Evolutionary conservation across 371 early-diverging fungal species (phyloP).

Genomic region (Scutellospora calospora): DNA sequence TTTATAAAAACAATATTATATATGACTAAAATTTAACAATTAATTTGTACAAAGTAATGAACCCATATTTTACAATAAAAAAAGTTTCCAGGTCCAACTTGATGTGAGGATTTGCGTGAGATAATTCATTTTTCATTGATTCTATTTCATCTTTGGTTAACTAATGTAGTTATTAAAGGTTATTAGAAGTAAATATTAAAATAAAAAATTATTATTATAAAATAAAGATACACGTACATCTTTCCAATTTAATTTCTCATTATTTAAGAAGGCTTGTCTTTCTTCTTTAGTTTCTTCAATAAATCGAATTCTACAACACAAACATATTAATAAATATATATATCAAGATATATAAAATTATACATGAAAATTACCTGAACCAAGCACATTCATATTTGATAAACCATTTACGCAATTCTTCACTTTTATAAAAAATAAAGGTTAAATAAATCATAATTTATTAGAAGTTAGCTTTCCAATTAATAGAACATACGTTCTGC

Average conservation of each 20-base stretch:
- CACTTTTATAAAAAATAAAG: constrained; percentile 53
- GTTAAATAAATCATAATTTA: neutral
- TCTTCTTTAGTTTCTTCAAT: constrained; percentile 65
- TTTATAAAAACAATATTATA: neutral
- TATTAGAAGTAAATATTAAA: neutral
- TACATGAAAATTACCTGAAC: constrained; percentile 67
- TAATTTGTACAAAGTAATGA: neutral
- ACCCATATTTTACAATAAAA: constrained; percentile 57
- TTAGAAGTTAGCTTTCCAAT: neutral
- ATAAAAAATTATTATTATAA: constrained; percentile 13
- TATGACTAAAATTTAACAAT: neutral
- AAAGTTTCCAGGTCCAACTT: constrained; percentile 54
- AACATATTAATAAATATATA: neutral
- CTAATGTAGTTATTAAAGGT: constrained; percentile 10
- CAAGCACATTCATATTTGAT: constrained; percentile 84
- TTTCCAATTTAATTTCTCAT: constrained; percentile 65
- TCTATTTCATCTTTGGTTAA: constrained; percentile 41
- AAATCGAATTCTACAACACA: constrained; percentile 59
- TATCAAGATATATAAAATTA: neutral
- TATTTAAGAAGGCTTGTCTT: constrained; percentile 62
- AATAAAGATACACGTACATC: constrained; percentile 52
- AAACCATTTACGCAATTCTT: constrained; percentile 92
- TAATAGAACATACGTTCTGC: constrained; percentile 69
- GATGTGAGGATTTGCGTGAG: neutral
- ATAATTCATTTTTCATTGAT: constrained; percentile 35